Evolutionary conservation across 148 eudicot species (phyloP), one percentile per base, ranked within the genome.

Genomic region (Bassia scoparia): DNA sequence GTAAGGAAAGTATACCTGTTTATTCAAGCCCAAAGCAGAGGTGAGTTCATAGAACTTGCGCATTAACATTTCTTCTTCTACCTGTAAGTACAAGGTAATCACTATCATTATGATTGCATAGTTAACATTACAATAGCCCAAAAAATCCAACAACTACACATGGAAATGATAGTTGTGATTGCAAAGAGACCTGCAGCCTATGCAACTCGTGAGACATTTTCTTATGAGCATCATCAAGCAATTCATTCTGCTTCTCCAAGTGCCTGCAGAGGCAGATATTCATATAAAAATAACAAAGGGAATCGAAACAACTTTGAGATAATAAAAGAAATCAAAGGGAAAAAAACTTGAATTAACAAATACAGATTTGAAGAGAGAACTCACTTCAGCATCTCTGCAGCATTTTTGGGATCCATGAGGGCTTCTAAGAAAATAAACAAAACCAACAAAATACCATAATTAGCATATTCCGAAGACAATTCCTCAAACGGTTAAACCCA

Each of bases 31-130:
- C 79, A 81, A 80, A 75, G 87, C 83, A 3, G 79, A 74, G 69
- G 87, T 81, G 61, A 86, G 81, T 69, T 87, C 87, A 71, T 78
- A 87, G 76, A 84, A 87, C 68, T 86, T 87, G 46, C 87, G 89
- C 95, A 86, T 89, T 59, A 87, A 75, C 95, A 89, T 86, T 77
- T 86, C 91, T 83, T 89, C 88, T 76, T 89, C 91, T 2, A 89
- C 88, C 93, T 89, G 70, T 63, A 85, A 67, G 23, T 35, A 60
- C 68, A 69, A 27, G 56, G 27, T 9, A 44, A 43, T 69, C 29
- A 60, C 35, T 41, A 33, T 75, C 41, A 65, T 60, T 48, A 44
- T 43, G 26, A 17, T 27, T 17, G 66, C 35, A 4, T 18, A 24
- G 12, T 31, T 30, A 20, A 37, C 12, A 44, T 44, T 44, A 2